Conservation (phyloP, 2,329 filamentous ascomycete genomes). For the Cordyceps militaris region DNA sequence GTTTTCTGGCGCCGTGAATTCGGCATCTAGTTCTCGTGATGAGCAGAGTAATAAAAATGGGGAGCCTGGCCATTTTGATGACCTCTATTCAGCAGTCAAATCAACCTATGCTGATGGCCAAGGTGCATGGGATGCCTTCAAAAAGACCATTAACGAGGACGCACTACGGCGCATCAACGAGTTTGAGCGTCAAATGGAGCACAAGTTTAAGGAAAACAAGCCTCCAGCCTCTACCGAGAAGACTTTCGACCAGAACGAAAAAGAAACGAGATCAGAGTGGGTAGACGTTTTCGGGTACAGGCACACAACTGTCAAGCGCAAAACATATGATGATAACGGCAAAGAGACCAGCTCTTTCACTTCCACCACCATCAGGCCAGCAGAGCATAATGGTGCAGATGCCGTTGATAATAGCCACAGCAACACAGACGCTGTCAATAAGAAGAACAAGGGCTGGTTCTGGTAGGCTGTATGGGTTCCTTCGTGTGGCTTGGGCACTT, state of each 20-base stretch:
- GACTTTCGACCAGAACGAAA: constrained; percentile 24
- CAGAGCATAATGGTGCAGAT: constrained; percentile 17
- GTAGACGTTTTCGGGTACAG: constrained; percentile 37
- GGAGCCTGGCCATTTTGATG: constrained; percentile 32
- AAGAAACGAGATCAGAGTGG: constrained; percentile 34
- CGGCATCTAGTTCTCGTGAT: not conserved
- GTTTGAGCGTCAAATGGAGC: constrained; percentile 2
- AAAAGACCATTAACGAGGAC: constrained; percentile 27
- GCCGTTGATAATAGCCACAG: not conserved
- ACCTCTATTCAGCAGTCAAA: constrained; percentile 33
- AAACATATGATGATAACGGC: constrained; percentile 34
- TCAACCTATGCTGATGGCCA: constrained; percentile 31
- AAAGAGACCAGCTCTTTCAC: constrained; percentile 34
- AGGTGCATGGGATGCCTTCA: constrained; percentile 34
- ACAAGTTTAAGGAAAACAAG: not conserved
- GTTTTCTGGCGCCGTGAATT: not conserved
- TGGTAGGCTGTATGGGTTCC: not conserved
- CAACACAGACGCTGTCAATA: not conserved
- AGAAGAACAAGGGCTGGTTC: constrained; percentile 10
- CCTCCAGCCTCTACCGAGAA: not conserved
- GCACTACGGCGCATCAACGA: constrained; percentile 12
- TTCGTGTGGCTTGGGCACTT: too few relatives aligned
- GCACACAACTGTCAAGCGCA: constrained; percentile 35
- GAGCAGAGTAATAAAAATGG: not conserved
- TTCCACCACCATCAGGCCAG: constrained; percentile 26